A percentile compares a stretch with the other conserved stretches of the same genome.
These are phyloP conservation scores for Trichoderma asperellum DNA, from an alignment of 2,329 filamentous ascomycete genomes.

Conservation along the genomic window DNA sequence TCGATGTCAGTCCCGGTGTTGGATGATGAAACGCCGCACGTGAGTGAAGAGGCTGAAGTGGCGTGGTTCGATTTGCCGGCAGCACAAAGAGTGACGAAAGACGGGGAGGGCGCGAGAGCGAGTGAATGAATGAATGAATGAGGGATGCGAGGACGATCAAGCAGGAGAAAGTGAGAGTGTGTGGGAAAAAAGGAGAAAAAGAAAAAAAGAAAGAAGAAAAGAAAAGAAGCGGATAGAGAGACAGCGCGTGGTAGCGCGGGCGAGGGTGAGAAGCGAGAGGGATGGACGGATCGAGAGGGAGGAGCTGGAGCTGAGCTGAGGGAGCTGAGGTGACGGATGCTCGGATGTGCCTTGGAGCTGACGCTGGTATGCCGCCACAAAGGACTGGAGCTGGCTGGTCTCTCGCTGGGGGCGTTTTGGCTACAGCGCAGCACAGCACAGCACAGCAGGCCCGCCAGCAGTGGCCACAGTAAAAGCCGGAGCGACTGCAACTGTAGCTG, in stretches of 20 bases:
- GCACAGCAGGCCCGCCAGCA: too few relatives aligned
- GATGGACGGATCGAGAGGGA: not conserved
- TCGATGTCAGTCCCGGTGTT: not conserved
- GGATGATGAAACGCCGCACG: not conserved
- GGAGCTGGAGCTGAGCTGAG: not conserved
- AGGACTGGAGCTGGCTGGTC: not conserved
- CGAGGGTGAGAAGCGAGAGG: not conserved
- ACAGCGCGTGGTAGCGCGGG: not conserved
- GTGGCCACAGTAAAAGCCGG: too few relatives aligned
- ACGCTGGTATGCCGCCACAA: not conserved
- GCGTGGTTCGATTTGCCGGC: not conserved
- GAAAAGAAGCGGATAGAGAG: not conserved
- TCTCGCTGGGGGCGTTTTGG: not conserved
- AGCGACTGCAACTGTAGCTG: too few relatives aligned
- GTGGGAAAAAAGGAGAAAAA: not conserved
- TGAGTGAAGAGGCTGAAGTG: not conserved
- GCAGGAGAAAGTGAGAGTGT: slow-evolving; percentile 27
- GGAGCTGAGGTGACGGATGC: not conserved
- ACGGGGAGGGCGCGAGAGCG: not conserved
- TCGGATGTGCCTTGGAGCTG: not conserved
- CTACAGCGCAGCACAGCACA: too few relatives aligned
- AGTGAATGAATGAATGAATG: not conserved
- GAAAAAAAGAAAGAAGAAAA: not conserved
- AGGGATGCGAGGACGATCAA: not conserved
- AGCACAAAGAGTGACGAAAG: slow-evolving; percentile 6